phyloP scores from a whole-genome alignment of 2,329 filamentous ascomycete genomes.

The Curvularia lunata region DNA sequence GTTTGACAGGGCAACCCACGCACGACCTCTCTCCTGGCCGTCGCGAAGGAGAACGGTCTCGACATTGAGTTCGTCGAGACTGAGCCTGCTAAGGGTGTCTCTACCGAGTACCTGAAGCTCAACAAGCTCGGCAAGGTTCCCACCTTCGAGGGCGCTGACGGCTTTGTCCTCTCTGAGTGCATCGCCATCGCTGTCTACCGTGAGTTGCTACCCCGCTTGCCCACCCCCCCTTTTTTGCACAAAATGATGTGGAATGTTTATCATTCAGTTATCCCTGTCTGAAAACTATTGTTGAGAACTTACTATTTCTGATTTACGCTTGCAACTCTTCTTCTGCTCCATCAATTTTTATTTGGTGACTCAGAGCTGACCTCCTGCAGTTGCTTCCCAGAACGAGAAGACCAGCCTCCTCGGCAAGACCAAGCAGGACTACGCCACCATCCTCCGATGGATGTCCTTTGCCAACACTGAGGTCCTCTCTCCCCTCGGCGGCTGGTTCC shows the following conservation, averaged over 20 bases:
- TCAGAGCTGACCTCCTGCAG: conserved; percentile 58
- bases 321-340: conserved; percentile 44
- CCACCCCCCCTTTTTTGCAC: conserved; percentile 36
- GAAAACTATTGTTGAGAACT: conserved; percentile 88
- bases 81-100: conserved; percentile 67
- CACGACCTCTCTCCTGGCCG: conserved; percentile 84
- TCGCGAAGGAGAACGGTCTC: conserved; percentile 97
- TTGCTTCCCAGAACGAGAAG: conserved; percentile 99
- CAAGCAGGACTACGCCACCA: conserved; percentile 99
- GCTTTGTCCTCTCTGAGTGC: conserved; percentile 84
- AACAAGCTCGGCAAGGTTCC: conserved; percentile 92
- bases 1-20: conserved; percentile 79
- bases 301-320: conserved; percentile 83
- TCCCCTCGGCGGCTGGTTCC: conserved; percentile 79
- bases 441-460: conserved; percentile 98
- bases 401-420: conserved; percentile 99
- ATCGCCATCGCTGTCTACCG: conserved; percentile 98
- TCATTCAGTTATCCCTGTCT: conserved; percentile 79
- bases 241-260: conserved; percentile 71
- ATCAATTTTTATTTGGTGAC: conserved; percentile 31
- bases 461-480: conserved; percentile 87
- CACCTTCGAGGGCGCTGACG: conserved; percentile 89
- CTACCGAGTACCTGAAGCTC: conserved; percentile 80
- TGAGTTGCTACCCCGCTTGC: conserved; percentile 65
- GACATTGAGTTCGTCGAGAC: conserved; percentile 85